Base-by-base conservation (phyloP, 768 basidiomycete species). In the Hebeloma cylindrosporum region DNA sequence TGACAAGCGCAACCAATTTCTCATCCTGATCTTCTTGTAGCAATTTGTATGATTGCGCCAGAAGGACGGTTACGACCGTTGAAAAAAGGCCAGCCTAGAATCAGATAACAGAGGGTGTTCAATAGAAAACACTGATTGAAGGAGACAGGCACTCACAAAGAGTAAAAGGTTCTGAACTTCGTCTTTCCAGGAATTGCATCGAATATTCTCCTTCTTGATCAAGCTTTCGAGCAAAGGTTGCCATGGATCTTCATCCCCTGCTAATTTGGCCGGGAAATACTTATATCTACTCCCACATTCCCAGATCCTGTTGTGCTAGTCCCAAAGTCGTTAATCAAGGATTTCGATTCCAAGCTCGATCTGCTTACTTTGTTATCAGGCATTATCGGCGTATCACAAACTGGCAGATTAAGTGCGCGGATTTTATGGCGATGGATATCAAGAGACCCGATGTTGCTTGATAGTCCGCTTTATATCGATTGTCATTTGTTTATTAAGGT, bases 51-150 rank as follows among this genome's bases (percentile, higher is more conserved):
- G 54, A 53, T 14, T 61, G 53, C 10, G 60, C 40, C 11, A 54
- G 43, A 32, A 61, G 58, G 11, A 55, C 45, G 10, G 58, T 59
- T 6, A 59, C 55, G 5, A 54, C 55, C 6, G 52, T 48, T 20
- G 57, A 58, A 45, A 60, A 60, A 2, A 60, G 53, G 46, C 59
- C 59, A 23, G 59, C 56, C 56, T 60, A 29, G 14, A 20, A 7
- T 8, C 26, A 29, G 14, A 34, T 5, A 11, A 31, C 23, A 34
- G 35, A 14, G 9, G 11, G 16, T 9, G 22, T 34, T 13, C 13
- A 25, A 7, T 5, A 11, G 29, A 22, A n/a, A n/a, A n/a, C n/a
- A n/a, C n/a, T n/a, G n/a, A n/a, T 7, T 7, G 39, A 14, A 8
- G n/a, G n/a, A 17, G 7, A 35, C 11, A 16, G 18, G 13, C 32